phyloP scores from a whole-genome alignment of 2,329 filamentous ascomycete genomes.

The Calonectria leucothoes region DNA sequence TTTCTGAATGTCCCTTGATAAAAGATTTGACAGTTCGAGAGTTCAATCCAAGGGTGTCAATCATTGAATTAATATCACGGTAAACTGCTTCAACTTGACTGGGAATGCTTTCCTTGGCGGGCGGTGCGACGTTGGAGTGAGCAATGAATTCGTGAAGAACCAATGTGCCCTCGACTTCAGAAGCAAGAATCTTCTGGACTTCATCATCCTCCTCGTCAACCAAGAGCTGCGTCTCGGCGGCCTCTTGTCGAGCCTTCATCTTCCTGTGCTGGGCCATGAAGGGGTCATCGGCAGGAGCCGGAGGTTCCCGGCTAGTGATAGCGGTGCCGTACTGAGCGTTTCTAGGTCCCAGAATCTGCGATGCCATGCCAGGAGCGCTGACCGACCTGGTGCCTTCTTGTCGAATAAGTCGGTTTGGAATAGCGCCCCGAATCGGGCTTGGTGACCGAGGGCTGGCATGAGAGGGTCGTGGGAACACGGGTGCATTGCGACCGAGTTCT shows the following conservation, averaged over 20 bases:
- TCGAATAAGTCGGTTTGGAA: constrained; percentile 62
- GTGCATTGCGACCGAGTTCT: constrained; percentile 62
- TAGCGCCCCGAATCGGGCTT: constrained; percentile 73
- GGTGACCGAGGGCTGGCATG: constrained; percentile 76
- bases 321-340: constrained; percentile 52
- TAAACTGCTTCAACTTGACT: constrained; percentile 76
- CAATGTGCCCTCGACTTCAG: constrained; percentile 70
- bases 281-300: constrained; percentile 54
- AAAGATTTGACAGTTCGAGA: constrained; percentile 73
- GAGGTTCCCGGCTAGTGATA: constrained; percentile 51
- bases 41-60: constrained; percentile 91
- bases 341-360: constrained; percentile 61
- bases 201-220: constrained; percentile 78
- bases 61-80: constrained; percentile 91
- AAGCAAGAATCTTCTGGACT: constrained; percentile 71
- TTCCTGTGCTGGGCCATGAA: constrained; percentile 64
- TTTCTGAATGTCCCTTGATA: constrained; percentile 74
- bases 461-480: constrained; percentile 65
- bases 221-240: constrained; percentile 67
- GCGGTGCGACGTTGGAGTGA: constrained; percentile 65
- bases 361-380: constrained; percentile 70
- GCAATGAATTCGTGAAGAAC: constrained; percentile 76
- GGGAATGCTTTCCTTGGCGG: constrained; percentile 67
- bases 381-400: constrained; percentile 67
- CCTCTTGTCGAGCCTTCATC: constrained; percentile 65